Evolutionary conservation across 2,329 filamentous ascomycete genomes (phyloP), one percentile per base, ranked within the genome.

Genomic region (Xylaria sp.): DNA sequence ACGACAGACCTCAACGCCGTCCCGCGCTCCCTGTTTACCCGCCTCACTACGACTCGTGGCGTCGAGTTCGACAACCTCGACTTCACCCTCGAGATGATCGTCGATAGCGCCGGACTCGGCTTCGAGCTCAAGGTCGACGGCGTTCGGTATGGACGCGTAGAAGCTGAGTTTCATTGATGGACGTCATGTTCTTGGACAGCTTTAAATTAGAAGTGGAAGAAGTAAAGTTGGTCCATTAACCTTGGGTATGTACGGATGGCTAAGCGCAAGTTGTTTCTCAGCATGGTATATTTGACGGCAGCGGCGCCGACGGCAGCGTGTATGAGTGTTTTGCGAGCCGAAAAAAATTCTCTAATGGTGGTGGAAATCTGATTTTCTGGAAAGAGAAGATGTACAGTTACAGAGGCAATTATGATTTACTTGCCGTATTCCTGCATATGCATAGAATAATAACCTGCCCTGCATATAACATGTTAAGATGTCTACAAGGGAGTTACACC

Each of bases 21-120:
- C 21, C 92, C 92, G 0, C 87, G 90, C 72, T 89, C 85, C 67
- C 78, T 94, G 12, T 94, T 94, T 76, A 93, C 92, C 1, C 82
- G 91, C 16, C 80, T 95, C 70, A 94, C 92, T 18, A 94, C 92
- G 13, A 94, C 92, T 2, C 86, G 91, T 63, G 92, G 92, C 0
- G 89, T 93, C 5, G 92, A 93, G 79, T 95, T 94, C 80, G 91
- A 93, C 74, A 94, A 93, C 71, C 82, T 95, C 35, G 91, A 94
- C 76, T 94, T 94, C 69, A 93, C 91, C 12, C 86, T 94, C 5
- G 92, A 94, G 81, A 93, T 95, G 91, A 90, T 91, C 73, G 92
- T 94, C 51, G 90, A 93, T 76, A 93, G 90, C 74, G 92, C 92
- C 0, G 91, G 91, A 1, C 75, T 94, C 66, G 88, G 91, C 2